Evolutionary conservation across 2,329 filamentous ascomycete species (phyloP).

Genomic region (Xylaria sp.): DNA sequence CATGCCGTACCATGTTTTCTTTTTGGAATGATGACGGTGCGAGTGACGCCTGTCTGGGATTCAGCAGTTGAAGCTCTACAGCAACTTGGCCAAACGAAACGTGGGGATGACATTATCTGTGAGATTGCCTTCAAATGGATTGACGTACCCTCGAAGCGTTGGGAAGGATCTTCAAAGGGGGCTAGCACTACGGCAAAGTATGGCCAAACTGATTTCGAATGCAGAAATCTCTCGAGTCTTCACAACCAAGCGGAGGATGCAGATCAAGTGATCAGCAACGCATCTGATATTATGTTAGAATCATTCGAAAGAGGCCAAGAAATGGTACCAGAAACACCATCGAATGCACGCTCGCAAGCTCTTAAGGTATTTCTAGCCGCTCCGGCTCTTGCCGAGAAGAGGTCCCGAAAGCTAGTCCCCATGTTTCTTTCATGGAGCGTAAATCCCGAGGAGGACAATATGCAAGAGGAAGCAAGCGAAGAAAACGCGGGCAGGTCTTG

Average conservation of each 20-base stretch:
- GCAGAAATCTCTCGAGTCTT: constrained; percentile 76
- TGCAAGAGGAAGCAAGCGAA: constrained; percentile 38
- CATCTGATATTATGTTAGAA: constrained; percentile 68
- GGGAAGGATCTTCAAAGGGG: constrained; percentile 57
- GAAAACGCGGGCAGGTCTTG: constrained; percentile 59
- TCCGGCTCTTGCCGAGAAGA: constrained; percentile 84
- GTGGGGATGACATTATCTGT: constrained; percentile 78
- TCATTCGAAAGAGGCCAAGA: constrained; percentile 74
- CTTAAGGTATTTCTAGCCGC: constrained; percentile 80
- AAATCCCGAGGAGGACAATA: constrained; percentile 59
- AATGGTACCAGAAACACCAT: constrained; percentile 60
- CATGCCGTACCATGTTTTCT: constrained; percentile 82
- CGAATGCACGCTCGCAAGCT: constrained; percentile 77
- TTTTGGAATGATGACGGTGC: constrained; percentile 89
- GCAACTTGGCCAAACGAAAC: constrained; percentile 74
- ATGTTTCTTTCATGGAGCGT: constrained; percentile 85
- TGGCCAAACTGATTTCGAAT: constrained; percentile 81
- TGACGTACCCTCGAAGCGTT: constrained; percentile 64
- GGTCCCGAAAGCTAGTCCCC: constrained; percentile 85
- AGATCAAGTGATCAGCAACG: constrained; percentile 63
- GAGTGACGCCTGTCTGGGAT: constrained; percentile 87
- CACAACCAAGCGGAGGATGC: constrained; percentile 62
- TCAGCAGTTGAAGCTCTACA: constrained; percentile 81
- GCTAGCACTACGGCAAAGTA: constrained; percentile 50
- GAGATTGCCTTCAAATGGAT: constrained; percentile 84